Conservation (phyloP, 805 yeast genomes). For the Osmozyma mogii region DNA sequence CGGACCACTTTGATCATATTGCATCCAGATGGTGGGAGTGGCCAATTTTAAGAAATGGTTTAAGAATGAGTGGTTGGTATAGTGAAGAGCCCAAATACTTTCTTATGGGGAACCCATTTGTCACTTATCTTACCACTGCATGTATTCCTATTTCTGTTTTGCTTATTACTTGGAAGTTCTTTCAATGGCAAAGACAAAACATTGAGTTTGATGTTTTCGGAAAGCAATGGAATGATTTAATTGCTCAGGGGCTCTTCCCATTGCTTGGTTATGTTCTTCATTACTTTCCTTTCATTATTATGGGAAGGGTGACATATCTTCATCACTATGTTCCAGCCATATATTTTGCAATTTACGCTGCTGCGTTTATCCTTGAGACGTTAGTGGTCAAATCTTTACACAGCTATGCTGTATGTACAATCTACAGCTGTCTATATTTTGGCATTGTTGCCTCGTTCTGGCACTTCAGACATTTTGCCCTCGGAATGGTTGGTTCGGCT, state of each 20-base stretch:
- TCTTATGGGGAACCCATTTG: slow-evolving; percentile 21
- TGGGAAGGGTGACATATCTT: slow-evolving; percentile 37
- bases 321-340: slow-evolving; percentile 40
- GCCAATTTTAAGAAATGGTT: slow-evolving; percentile 63
- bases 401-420: slow-evolving; percentile 5
- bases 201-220: slow-evolving; percentile 16
- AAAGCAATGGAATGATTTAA: slow-evolving; percentile 18
- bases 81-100: slow-evolving; percentile 47
- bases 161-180: slow-evolving; percentile 12
- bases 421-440: slow-evolving; percentile 5
- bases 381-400: slow-evolving; percentile 13
- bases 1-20: slow-evolving; percentile 60
- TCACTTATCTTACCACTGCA: slow-evolving; percentile 49
- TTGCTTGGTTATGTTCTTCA: slow-evolving; percentile 34
- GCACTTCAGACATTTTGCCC: slow-evolving; percentile 9
- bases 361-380: slow-evolving; percentile 16
- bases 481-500: slow-evolving; percentile 11
- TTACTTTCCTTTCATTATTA: slow-evolving; percentile 31
- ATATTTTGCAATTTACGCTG: slow-evolving; percentile 23
- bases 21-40: slow-evolving; percentile 81
- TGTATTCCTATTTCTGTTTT: slow-evolving; percentile 16
- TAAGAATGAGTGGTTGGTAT: slow-evolving; percentile 75
- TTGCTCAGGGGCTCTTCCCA: slow-evolving; percentile 28
- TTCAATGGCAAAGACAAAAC: slow-evolving; percentile 28
- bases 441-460: slow-evolving; percentile 9